Evolutionary conservation across 129 eudicot genomes (phyloP), one percentile per base, ranked within the genome.

Genomic region (Logfia minima): DNA sequence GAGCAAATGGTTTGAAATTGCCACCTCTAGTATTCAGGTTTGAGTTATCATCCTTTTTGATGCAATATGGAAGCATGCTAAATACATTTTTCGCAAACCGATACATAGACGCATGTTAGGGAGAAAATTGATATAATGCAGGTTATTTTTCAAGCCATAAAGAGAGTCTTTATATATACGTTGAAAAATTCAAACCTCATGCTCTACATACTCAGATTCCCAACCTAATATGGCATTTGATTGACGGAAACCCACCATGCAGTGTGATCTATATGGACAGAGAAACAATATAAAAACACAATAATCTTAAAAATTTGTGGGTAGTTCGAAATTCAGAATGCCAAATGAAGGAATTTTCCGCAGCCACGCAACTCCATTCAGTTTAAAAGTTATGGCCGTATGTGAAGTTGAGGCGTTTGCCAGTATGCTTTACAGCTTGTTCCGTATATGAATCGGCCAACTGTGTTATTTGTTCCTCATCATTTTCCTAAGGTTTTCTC

Each of bases 381-480:
- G 39, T 8, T 24, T 63, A 63, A 4, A 13, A 2, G 6, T 10
- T 63, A 28, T 11, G 39, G 8, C 39, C 3, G 37, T 41, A 0
- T 39, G 22, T 35, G 10, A 19, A 21, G 31, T 10, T 39, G 73
- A 10, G 2, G 0, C 2, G 0, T 68, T 39, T 68, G 16, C 13
- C 26, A 9, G 24, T 23, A 19, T 66, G 51, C 71, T n/a, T 32
- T 11, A 18, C 22, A n/a, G 4, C 16, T 29, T 34, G 53, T 60
- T 59, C 22, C 22, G 23, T 59, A 59, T n/a, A 59, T 35, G 22
- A 6, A 45, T 71, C 19, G 10, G 51, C 52, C 16, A 17, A 53
- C 55, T 52, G 76, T 72, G 62, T 55, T 71, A 71, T 51, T 29
- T 64, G 5, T 37, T 64, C 29, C 1, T 28, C 61, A 77, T 52